Evolutionary conservation across 768 basidiomycete species (phyloP).

Genomic region (Lentinula raphanica): DNA sequence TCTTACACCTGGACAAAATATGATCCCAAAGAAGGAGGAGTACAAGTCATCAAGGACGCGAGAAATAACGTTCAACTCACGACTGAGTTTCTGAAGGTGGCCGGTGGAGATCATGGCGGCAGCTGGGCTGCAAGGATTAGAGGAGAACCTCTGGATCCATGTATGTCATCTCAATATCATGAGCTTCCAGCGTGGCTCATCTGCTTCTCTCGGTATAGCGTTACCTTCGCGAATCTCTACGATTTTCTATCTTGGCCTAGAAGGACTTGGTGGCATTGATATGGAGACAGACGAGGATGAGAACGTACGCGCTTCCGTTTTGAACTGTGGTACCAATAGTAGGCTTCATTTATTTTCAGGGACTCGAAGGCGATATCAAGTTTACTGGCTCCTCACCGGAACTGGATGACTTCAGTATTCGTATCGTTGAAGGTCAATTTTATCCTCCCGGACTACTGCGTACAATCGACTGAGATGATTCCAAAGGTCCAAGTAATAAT

Average conservation of each 20-base stretch:
- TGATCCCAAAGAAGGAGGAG: slow-evolving; percentile 80
- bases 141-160: slow-evolving; percentile 66
- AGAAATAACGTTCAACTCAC: slow-evolving; percentile 82
- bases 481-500: slow-evolving; percentile 56
- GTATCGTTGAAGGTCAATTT: slow-evolving; percentile 68
- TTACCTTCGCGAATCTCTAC: slow-evolving; percentile 63
- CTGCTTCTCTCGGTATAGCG: slow-evolving; percentile 17
- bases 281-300: slow-evolving; percentile 75
- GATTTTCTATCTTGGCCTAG: slow-evolving; percentile 84
- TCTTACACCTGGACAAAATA: slow-evolving; percentile 86
- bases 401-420: slow-evolving; percentile 77
- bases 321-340: background rate
- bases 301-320: slow-evolving; percentile 44
- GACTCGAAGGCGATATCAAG: slow-evolving; percentile 62
- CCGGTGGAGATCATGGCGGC: slow-evolving; percentile 76
- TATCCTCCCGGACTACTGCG: too few relatives aligned
- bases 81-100: slow-evolving; percentile 82
- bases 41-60: slow-evolving; percentile 78
- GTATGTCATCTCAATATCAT: slow-evolving; percentile 32
- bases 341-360: slow-evolving; percentile 43
- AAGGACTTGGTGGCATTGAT: slow-evolving; percentile 79
- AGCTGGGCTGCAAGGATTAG: slow-evolving; percentile 86
- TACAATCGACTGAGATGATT: too few relatives aligned
- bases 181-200: background rate
- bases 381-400: slow-evolving; percentile 73